Percentiles rank a stretch among this genome's conserved stretches.
Conservation (phyloP, 139 green algal genomes). For the Penium margaritaceum region DNA sequence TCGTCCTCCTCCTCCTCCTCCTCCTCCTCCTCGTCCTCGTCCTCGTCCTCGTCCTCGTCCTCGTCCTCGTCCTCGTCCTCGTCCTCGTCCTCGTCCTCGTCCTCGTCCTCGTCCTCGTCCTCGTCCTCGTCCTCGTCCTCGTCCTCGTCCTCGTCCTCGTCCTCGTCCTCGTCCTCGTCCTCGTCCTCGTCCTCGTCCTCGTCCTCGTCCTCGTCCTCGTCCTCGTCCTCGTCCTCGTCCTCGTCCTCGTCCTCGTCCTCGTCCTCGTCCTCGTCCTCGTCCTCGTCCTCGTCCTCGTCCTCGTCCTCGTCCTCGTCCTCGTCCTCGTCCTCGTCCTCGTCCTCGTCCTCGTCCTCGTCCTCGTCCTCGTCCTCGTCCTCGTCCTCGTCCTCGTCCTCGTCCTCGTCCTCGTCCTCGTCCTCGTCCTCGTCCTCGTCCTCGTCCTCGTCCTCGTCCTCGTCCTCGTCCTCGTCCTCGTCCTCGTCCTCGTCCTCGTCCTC, state of each 20-base stretch:
- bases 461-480: background rate
- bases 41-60: background rate
- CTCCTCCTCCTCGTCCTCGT: background rate
- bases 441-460: background rate
- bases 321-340: conserved; percentile 2
- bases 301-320: conserved; percentile 2
- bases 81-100: conserved; percentile 9
- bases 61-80: background rate
- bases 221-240: conserved; percentile 5
- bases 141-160: background rate
- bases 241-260: conserved; percentile 9
- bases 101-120: conserved; percentile 7
- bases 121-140: background rate
- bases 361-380: conserved; percentile 1
- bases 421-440: background rate
- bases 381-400: background rate
- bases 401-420: background rate
- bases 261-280: background rate
- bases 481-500: background rate
- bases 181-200: background rate
- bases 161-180: conserved; percentile 9
- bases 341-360: conserved; percentile 1
- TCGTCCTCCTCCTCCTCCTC: conserved; percentile 7
- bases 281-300: conserved; percentile 16
- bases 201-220: conserved; percentile 11